Conservation (phyloP, 805 yeast genomes). For the Scheffersomyces stipitis region DNA sequence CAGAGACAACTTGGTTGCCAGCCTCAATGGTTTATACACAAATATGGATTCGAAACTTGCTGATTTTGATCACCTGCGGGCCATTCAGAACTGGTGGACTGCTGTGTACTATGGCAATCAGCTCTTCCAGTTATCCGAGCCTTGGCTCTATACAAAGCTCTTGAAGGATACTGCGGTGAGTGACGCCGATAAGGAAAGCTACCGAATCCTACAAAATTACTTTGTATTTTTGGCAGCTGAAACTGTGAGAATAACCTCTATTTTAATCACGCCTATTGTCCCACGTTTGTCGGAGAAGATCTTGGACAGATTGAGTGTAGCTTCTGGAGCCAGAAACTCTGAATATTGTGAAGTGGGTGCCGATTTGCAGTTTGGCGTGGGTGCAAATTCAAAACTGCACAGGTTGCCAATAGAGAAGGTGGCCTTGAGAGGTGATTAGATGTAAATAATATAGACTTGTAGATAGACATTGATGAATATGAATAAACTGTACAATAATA, state of each 20-base stretch:
- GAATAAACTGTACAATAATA: no score
- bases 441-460: no score
- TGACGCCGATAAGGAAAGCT: constrained; percentile 16
- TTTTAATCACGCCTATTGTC: constrained; percentile 69
- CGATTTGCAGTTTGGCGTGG: constrained; percentile 61
- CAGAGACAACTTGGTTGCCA: constrained; percentile 21
- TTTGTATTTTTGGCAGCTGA: constrained; percentile 70
- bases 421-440: no score
- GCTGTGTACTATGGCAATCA: constrained; percentile 60
- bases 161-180: constrained; percentile 13
- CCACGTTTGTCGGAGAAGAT: constrained; percentile 61
- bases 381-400: constrained; percentile 49
- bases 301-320: constrained; percentile 64
- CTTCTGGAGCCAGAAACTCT: constrained; percentile 36
- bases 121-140: constrained; percentile 66
- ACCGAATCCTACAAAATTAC: constrained; percentile 36
- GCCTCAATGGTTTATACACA: constrained; percentile 33
- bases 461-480: no score
- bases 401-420: constrained; percentile 47
- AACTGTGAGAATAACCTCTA: constrained; percentile 62
- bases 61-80: constrained; percentile 53
- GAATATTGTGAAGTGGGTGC: constrained; percentile 52
- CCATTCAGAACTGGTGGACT: constrained; percentile 59
- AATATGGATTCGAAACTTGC: constrained; percentile 45
- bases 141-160: constrained; percentile 60